Evolutionary conservation across 345 rosid species (phyloP), one percentile per base, ranked within the genome.

Genomic region (Kandelia obovata): DNA sequence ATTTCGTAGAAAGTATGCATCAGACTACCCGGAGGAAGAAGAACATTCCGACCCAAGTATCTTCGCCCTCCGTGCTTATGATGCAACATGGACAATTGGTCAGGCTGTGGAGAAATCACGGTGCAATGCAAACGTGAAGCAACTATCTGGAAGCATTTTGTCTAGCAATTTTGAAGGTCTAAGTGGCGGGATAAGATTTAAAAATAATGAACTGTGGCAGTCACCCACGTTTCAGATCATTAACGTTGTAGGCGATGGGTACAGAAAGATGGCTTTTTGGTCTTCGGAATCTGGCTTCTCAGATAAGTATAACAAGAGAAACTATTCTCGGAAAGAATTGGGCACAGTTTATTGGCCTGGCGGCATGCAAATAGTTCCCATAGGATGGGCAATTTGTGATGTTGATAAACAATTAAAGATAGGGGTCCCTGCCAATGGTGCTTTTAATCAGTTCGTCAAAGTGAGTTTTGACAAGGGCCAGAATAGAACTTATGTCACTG

Each of bases 301-400:
- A 1, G 58, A 65, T 37, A 66, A 2, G 23, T 64, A 1, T 30
- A 28, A 34, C 28, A 30, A 16, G 47, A 2, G 37, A 5, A 57
- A 56, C 23, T 11, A 21, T 30, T n/a, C 61, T 31, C 16, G 63
- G 68, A 61, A 30, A 34, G 72, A 46, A 27, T 43, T 75, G 31
- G 73, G 79, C 0, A 57, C 75, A 0, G 13, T 78, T 57, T 70
- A 69, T 67, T 78, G 78, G 84, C 82, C 79, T 1, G 84, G 80
- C 3, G 79, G 84, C 5, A 5, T n/a, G 53, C 27, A 2, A 49
- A 61, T 53, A 21, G 75, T 62, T 31, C 79, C 84, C 0, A 61
- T 23, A 30, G 81, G 77, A 49, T 58, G 80, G 75, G 37, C 47
- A 27, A 23, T 7, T 13, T 25, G 35, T 34, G 68, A 47, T 25